Percentiles rank a stretch among this genome's conserved stretches.
Evolutionary conservation across 768 basidiomycete species (phyloP).

Genomic region (Leccinum pellstonianum): DNA sequence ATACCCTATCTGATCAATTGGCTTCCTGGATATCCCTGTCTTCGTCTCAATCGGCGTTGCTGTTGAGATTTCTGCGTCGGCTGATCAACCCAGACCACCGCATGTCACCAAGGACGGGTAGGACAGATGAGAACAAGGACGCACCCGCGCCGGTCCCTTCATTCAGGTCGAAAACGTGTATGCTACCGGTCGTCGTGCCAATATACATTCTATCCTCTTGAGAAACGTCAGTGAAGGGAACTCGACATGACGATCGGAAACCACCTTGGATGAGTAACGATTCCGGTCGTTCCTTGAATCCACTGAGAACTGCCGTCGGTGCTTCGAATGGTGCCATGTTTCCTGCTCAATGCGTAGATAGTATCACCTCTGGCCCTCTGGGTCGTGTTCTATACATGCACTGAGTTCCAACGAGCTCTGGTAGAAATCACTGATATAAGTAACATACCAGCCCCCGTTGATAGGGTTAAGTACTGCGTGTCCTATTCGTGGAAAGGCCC

Average conservation of each 20-base stretch:
- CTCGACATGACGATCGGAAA: background rate
- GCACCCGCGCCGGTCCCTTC: conserved; percentile 41
- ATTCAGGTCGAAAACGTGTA: conserved; percentile 51
- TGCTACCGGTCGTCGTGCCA: conserved; percentile 55
- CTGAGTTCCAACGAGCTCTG: too few species aligned
- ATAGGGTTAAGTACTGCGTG: too few species aligned
- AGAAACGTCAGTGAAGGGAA: background rate
- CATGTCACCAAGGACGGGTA: conserved; percentile 27
- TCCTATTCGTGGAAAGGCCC: too few species aligned
- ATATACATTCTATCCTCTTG: conserved; percentile 61
- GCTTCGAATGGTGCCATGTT: conserved; percentile 35
- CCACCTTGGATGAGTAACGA: conserved; percentile 33
- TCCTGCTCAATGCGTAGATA: background rate
- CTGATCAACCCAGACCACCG: conserved; percentile 2
- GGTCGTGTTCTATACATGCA: too few species aligned
- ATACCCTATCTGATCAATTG: conserved; percentile 87
- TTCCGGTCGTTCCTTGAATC: conserved; percentile 38
- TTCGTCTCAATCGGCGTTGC: conserved; percentile 57
- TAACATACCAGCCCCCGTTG: too few species aligned
- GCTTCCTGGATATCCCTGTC: conserved; percentile 59
- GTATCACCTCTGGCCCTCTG: too few species aligned
- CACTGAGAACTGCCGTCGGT: conserved; percentile 26
- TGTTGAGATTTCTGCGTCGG: conserved; percentile 2
- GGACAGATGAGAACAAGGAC: conserved; percentile 11
- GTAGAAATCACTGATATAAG: too few species aligned